phyloP scores from a whole-genome alignment of 352 stramenopile genomes.

The Globisporangium mamillatum region DNA sequence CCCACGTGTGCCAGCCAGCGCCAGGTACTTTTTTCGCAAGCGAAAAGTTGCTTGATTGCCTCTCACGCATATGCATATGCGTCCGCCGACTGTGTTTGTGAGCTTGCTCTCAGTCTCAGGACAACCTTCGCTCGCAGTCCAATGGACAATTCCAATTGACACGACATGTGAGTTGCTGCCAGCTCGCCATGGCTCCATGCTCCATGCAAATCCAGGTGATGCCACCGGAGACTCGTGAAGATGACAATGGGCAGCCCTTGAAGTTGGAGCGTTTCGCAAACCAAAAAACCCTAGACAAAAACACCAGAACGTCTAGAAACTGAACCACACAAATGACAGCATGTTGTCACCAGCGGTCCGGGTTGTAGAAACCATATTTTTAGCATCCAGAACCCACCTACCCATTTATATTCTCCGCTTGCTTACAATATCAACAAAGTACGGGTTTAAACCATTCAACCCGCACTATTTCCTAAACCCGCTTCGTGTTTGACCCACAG shows the following conservation, averaged over 20 bases:
- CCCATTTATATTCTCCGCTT: not conserved
- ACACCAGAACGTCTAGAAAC: constrained; percentile 1
- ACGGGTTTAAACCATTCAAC: not conserved
- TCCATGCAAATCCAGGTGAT: too few relatives aligned
- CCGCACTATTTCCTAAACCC: not conserved
- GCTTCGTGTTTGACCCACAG: too few relatives aligned
- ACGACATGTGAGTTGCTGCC: too few relatives aligned
- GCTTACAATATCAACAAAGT: not conserved
- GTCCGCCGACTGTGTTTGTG: too few relatives aligned
- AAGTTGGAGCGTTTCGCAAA: constrained; percentile 20
- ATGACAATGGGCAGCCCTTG: constrained; percentile 10
- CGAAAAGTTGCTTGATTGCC: too few relatives aligned
- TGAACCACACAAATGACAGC: constrained; percentile 2
- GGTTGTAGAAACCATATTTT: not conserved
- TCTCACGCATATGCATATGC: too few relatives aligned
- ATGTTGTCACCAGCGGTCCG: not conserved
- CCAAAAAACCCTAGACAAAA: not conserved
- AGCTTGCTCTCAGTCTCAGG: too few relatives aligned
- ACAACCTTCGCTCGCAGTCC: too few relatives aligned
- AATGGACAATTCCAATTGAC: too few relatives aligned
- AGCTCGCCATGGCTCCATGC: too few relatives aligned
- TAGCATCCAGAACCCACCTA: not conserved
- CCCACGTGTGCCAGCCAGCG: too few relatives aligned
- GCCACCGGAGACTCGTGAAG: not conserved
- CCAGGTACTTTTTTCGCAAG: too few relatives aligned